Base-by-base conservation (phyloP, 495 filamentous ascomycete genomes). In the Tetracladium marchalianum region DNA sequence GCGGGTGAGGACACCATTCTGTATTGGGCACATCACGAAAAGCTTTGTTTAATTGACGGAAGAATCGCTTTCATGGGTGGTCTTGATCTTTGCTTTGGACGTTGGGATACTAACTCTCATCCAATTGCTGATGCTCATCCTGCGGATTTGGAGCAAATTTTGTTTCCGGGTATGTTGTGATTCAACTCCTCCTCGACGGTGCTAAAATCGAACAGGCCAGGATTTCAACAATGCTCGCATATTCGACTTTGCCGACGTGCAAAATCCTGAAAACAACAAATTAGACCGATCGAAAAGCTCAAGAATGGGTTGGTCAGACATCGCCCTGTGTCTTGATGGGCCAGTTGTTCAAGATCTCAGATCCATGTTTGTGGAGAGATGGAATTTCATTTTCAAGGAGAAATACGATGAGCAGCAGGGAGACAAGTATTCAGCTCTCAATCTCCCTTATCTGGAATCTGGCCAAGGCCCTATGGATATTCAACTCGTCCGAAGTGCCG, bases 1-100 rank as follows among this genome's bases (percentile, higher is more conserved):
- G 66, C 66, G 11, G 75, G 77, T 43, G 75, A 79, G 39, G 85
- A 89, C 24, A 76, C 84, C 5, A 83, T 95, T 15, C 64, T 97
- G 4, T 97, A 87, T 63, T 97, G 89, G 89, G 89, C 90, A 0
- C 90, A 97, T 52, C 90, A 95, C 50, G 90, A 97, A 62, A 97
- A 97, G 65, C 71, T 97, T 6, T 90, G 84, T 51, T 54, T 95
- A 9, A 65, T 97, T 31, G 90, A 97, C 61, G 78, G 83, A 1
- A 66, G 70, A 9, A 74, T 80, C 52, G 90, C 85, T 15, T 97
- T 97, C 59, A 97, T 95, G 90, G 90, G 90, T 17, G 82, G 82
- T 22, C 65, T 87, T 2, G 82, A 87, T 62, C 64, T 79, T 52
- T 82, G 77, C 51, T 81, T 81, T 50, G 78, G 78, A 39, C 62